A percentile compares a stretch with the other conserved stretches of the same genome.
These are phyloP conservation scores for Trametes punicea DNA, from an alignment of 768 basidiomycete species.

Conservation along the genomic window DNA sequence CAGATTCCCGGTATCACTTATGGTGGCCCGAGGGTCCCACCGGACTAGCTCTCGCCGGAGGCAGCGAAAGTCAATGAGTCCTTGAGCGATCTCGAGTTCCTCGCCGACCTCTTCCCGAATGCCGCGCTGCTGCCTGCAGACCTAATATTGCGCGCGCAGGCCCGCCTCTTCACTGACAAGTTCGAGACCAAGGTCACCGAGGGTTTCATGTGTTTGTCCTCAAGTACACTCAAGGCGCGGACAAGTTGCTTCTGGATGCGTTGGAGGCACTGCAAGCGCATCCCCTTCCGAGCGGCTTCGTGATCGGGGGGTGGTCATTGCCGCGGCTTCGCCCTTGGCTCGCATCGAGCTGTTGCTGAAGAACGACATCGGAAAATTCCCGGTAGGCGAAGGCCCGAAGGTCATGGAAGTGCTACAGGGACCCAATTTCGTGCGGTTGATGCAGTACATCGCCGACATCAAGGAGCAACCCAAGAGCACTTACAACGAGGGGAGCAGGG, in stretches of 20 bases:
- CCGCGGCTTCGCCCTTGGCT: conserved; percentile 56
- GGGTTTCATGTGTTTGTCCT: conserved; percentile 34
- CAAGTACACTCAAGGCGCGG: conserved; percentile 33
- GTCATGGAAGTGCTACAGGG: not conserved
- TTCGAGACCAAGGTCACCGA: conserved; percentile 40
- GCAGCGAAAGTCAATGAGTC: conserved; percentile 62
- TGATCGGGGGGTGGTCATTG: conserved; percentile 46
- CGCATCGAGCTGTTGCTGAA: conserved; percentile 41
- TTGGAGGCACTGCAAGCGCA: conserved; percentile 47
- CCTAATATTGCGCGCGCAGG: conserved; percentile 52
- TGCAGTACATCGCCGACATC: not conserved
- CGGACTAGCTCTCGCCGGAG: conserved; percentile 53
- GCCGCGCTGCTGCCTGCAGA: conserved; percentile 49
- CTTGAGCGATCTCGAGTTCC: conserved; percentile 58
- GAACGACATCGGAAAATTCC: not conserved
- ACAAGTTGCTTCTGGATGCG: conserved; percentile 38
- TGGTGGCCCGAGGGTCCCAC: conserved; percentile 53
- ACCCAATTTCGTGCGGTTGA: not conserved
- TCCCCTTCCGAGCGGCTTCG: conserved; percentile 47
- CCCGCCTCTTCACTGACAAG: conserved; percentile 57
- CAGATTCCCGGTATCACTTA: conserved; percentile 58
- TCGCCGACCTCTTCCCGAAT: conserved; percentile 54
- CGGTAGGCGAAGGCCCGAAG: not conserved
- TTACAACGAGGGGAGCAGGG: not conserved
- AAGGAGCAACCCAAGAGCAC: not conserved